These are phyloP conservation scores for Lasiodiplodia hormozganensis DNA, from an alignment of 2,329 filamentous ascomycete genomes.

Conservation along the genomic window DNA sequence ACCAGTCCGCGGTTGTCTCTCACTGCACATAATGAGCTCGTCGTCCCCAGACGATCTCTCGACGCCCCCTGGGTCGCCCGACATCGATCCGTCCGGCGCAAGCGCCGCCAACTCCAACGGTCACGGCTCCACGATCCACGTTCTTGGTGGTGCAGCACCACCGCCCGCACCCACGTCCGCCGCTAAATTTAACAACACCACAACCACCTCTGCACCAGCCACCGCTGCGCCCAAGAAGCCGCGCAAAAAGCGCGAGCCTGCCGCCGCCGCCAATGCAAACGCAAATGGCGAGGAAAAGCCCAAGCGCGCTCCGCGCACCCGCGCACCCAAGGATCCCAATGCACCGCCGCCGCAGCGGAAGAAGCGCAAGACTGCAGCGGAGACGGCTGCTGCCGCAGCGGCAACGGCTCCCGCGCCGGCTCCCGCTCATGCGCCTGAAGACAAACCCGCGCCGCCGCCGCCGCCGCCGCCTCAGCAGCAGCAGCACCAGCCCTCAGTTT, in stretches of 20 bases:
- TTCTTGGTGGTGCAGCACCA: slow-evolving; percentile 40
- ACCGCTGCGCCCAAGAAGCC: slow-evolving; percentile 51
- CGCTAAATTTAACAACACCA: slow-evolving; percentile 31
- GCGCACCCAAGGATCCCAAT: slow-evolving; percentile 58
- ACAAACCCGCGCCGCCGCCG: slow-evolving; percentile 28
- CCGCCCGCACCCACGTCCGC: slow-evolving; percentile 41
- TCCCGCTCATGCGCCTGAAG: slow-evolving; percentile 9
- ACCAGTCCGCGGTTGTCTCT: slow-evolving; percentile 33
- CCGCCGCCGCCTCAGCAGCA: slow-evolving; percentile 32
- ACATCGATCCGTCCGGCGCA: slow-evolving; percentile 11
- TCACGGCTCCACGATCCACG: slow-evolving; percentile 41
- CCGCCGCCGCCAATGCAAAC: slow-evolving; percentile 36
- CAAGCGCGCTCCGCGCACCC: slow-evolving; percentile 54
- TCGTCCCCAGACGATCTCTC: slow-evolving; percentile 47
- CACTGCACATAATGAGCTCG: slow-evolving; percentile 36
- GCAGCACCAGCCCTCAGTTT: slow-evolving; percentile 32
- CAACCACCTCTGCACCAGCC: slow-evolving; percentile 41
- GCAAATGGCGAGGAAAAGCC: slow-evolving; percentile 50
- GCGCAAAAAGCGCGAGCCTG: slow-evolving; percentile 51
- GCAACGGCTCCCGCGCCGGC: slow-evolving; percentile 28
- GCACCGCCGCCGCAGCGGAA: slow-evolving; percentile 55
- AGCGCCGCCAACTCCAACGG: slow-evolving; percentile 37
- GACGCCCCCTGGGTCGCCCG: slow-evolving; percentile 45
- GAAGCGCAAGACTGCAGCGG: slow-evolving; percentile 46
- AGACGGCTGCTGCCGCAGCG: slow-evolving; percentile 24